phyloP scores from a whole-genome alignment of 495 filamentous ascomycete genomes.

The Lepraria neglecta region DNA sequence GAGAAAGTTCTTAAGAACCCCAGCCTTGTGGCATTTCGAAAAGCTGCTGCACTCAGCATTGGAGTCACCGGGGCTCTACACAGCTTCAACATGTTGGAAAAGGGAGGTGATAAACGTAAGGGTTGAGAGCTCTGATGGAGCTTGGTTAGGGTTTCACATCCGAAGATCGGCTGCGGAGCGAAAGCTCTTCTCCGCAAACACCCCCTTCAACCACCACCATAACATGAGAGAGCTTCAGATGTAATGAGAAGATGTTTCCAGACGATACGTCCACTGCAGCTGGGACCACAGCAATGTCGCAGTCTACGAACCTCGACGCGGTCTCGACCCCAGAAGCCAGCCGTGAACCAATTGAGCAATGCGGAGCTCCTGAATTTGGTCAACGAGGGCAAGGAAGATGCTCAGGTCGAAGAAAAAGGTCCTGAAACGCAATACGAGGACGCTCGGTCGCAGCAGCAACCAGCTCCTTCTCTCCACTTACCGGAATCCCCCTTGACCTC shows the following conservation, averaged over 20 bases:
- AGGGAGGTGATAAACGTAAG: background rate
- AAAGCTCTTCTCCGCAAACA: slow-evolving; percentile 11
- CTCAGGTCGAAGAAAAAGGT: background rate
- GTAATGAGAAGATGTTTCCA: slow-evolving; percentile 17
- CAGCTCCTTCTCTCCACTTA: slow-evolving; percentile 3
- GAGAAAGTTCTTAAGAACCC: slow-evolving; percentile 37
- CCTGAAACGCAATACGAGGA: background rate
- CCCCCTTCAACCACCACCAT: background rate
- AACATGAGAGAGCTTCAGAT: background rate
- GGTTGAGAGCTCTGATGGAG: background rate
- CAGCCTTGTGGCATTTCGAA: slow-evolving; percentile 30
- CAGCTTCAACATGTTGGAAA: slow-evolving; percentile 2
- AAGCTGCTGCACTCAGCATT: slow-evolving; percentile 32
- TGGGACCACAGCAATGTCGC: background rate
- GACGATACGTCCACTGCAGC: background rate
- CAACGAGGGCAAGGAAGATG: background rate
- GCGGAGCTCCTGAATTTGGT: slow-evolving; percentile 11
- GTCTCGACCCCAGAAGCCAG: slow-evolving; percentile 1
- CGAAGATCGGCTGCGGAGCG: background rate
- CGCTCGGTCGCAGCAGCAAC: background rate
- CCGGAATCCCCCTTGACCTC: slow-evolving; percentile 25
- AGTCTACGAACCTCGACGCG: background rate
- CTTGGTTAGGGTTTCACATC: background rate
- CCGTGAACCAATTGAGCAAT: slow-evolving; percentile 14
- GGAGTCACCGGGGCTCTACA: background rate